phyloP scores from a whole-genome alignment of 805 yeast species.

The Tetrapisispora phaffii region DNA sequence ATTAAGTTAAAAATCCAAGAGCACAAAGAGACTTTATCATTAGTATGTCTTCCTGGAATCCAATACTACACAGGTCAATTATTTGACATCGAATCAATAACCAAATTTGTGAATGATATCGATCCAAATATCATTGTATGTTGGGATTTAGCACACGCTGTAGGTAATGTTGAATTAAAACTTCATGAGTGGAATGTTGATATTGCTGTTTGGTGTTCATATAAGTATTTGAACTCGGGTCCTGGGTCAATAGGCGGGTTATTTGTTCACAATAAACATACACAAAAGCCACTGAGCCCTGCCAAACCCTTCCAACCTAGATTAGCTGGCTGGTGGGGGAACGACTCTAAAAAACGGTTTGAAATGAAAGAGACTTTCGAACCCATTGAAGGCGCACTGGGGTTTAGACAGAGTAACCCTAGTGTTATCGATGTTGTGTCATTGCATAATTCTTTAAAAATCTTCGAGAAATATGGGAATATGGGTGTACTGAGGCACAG shows the following conservation, averaged over 20 bases:
- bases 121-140: conserved; percentile 50
- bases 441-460: conserved; percentile 52
- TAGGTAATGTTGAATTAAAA: conserved; percentile 68
- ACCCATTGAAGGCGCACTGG: conserved; percentile 78
- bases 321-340: conserved; percentile 98
- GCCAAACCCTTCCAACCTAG: conserved; percentile 29
- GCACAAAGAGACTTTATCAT: conserved; percentile 51
- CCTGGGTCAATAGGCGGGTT: conserved; percentile 91
- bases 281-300: conserved; percentile 15
- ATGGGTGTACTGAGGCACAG: conserved; percentile 45
- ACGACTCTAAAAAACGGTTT: conserved; percentile 58
- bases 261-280: conserved; percentile 54
- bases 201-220: conserved; percentile 91
- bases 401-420: conserved; percentile 85
- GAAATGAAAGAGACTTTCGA: conserved; percentile 69
- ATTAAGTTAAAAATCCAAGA: conserved; percentile 47
- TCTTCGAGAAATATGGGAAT: conserved; percentile 56
- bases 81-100: conserved; percentile 67
- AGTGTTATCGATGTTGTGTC: conserved; percentile 79
- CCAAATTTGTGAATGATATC: conserved; percentile 44
- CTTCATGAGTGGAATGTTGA: conserved; percentile 87
- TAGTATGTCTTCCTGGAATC: conserved; percentile 76
- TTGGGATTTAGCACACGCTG: conserved; percentile 95
- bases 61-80: conserved; percentile 89
- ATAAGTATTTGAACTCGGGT: conserved; percentile 83